Base-by-base conservation (phyloP, 495 filamentous ascomycete genomes). In the Sabuloglossum arenarium region DNA sequence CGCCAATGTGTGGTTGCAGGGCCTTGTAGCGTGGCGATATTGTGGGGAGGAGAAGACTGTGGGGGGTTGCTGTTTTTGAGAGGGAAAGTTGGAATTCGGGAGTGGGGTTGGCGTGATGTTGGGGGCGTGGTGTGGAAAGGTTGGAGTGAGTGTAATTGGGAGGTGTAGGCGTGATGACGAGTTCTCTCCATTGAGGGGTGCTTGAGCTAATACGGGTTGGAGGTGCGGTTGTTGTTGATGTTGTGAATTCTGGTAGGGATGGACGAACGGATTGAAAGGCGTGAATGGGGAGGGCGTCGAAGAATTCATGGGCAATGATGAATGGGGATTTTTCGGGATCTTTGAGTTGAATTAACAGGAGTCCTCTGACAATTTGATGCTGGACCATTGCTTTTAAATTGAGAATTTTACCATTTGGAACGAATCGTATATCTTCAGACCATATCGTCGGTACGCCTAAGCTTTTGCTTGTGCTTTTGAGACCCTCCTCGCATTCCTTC, bases 221-320 rank as follows among this genome's bases (percentile, higher is more conserved):
- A 69, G 69, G 5, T 65, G 61, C 57, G 70, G 23, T 68, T 63
- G 16, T 67, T 69, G 37, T 68, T 43, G 58, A 63, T 60, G 30
- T 59, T 55, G 69, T 66, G 9, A 63, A 63, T 21, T 68, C 46
- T 16, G 73, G 67, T 29, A 73, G 66, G 43, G 57, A 52, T 62
- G 69, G 31, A 88, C 68, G 69, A 29, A 88, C 68, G 25, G 81
- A 81, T 64, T 95, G 81, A 67, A 98, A 98, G 58, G 87, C 84
- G 68, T 98, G 88, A 63, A 98, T 94, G 37, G 91, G 91, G 6
- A 97, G 83, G n/a, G 91, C 91, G 63, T 98, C 91, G 68, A 98
- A 97, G 73, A 98, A 96, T 65, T 98, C 91, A 65, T 98, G 91
- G 11, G 90, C 91, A 34, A 96, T 76, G 53, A 97, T 91, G 68